Conservation (phyloP, 768 basidiomycete species). For the Brasilioporus rufonigricans region DNA sequence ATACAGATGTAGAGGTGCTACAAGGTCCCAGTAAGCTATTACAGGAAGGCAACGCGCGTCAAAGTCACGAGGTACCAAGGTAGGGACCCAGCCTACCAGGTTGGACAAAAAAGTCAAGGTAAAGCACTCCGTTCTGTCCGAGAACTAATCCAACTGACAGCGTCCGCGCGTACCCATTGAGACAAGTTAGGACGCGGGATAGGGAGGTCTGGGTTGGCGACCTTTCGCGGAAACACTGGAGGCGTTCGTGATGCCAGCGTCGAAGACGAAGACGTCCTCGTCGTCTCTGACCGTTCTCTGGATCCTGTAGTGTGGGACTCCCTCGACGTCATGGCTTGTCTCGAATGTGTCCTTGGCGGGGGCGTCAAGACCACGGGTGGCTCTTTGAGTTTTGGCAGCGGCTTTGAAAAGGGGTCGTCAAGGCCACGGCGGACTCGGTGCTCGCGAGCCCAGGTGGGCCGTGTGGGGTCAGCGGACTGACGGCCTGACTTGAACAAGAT, state of each 20-base stretch:
- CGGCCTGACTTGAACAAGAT: conserved; percentile 15
- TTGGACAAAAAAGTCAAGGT: conserved; percentile 10
- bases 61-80: not conserved
- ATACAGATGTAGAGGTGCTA: conserved; percentile 9
- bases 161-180: conserved; percentile 53
- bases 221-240: conserved; percentile 39
- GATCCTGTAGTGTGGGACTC: conserved; percentile 36
- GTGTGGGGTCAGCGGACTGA: conserved; percentile 25
- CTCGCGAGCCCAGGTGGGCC: conserved; percentile 52
- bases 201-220: conserved; percentile 51
- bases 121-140: conserved; percentile 17
- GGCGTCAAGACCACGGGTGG: conserved; percentile 26
- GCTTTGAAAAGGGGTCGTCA: conserved; percentile 49
- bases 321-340: conserved; percentile 13
- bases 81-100: conserved; percentile 5
- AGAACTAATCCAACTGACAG: conserved; percentile 24
- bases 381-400: conserved; percentile 21
- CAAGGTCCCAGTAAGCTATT: not conserved
- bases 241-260: conserved; percentile 12
- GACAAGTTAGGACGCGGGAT: conserved; percentile 51
- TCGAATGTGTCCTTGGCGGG: conserved; percentile 32
- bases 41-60: not conserved
- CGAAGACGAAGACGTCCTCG: conserved; percentile 18
- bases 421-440: conserved; percentile 48
- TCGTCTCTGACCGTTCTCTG: conserved; percentile 29